phyloP scores from a whole-genome alignment of 2,329 filamentous ascomycete genomes.

The Neoarthrinium moseri region DNA sequence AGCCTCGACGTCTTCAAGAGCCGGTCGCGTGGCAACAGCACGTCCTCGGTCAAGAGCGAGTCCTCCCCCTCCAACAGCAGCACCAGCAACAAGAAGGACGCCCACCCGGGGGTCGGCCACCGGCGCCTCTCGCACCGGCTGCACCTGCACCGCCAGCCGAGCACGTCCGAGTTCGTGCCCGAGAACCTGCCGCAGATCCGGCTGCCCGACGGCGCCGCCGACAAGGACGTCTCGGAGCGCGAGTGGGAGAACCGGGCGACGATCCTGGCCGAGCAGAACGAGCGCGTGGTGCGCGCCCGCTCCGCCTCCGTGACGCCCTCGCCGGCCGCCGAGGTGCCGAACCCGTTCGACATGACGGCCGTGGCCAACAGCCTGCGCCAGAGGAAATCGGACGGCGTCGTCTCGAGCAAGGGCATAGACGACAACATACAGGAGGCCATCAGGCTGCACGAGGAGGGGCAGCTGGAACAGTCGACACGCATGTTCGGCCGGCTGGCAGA shows the following conservation, averaged over 20 bases:
- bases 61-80: background rate
- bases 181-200: conserved; percentile 75
- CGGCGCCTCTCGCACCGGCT: conserved; percentile 67
- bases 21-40: conserved; percentile 49
- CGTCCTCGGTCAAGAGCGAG: conserved; percentile 33
- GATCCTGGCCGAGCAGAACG: conserved; percentile 70
- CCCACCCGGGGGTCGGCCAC: conserved; percentile 14
- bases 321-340: conserved; percentile 26
- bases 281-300: conserved; percentile 42
- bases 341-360: conserved; percentile 16
- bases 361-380: background rate
- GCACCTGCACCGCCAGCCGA: conserved; percentile 58
- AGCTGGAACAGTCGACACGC: conserved; percentile 75
- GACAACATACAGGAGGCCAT: conserved; percentile 94
- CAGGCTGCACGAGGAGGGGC: conserved; percentile 80
- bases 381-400: conserved; percentile 21
- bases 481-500: conserved; percentile 85
- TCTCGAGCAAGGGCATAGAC: conserved; percentile 55
- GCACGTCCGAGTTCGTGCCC: conserved; percentile 73
- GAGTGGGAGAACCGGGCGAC: conserved; percentile 94
- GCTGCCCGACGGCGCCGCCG: conserved; percentile 41
- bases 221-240: conserved; percentile 53
- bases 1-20: conserved; percentile 46
- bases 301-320: conserved; percentile 34
- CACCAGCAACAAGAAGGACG: conserved; percentile 23